Evolutionary conservation across 2,329 filamentous ascomycete genomes (phyloP).

Genomic region (Talaromyces albobiverticillius): DNA sequence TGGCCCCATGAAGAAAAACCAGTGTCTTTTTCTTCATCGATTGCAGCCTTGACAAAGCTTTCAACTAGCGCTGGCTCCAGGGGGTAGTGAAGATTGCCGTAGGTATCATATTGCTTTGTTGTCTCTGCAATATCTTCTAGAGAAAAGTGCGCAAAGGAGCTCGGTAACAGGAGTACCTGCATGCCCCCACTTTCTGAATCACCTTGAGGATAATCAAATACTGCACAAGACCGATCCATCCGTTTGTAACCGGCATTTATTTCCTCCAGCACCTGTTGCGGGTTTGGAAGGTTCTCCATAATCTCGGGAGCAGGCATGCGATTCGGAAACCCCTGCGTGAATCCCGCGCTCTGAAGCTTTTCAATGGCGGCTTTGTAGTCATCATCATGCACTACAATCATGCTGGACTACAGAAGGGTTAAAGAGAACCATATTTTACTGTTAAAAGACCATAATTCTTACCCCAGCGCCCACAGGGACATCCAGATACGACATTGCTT

Average conservation of each 20-base stretch:
- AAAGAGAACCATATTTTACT: slow-evolving; percentile 15
- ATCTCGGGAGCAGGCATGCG: slow-evolving; percentile 10
- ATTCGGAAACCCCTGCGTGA: slow-evolving; percentile 19
- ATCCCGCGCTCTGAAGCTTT: slow-evolving; percentile 21
- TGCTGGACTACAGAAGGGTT: slow-evolving; percentile 9
- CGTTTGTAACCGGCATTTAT: slow-evolving; percentile 23
- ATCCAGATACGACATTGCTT: slow-evolving; percentile 21
- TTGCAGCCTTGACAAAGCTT: slow-evolving; percentile 23
- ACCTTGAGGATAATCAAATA: slow-evolving; percentile 22
- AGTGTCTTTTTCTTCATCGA: slow-evolving; percentile 23
- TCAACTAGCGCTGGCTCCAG: slow-evolving; percentile 18
- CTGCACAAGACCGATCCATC: slow-evolving; percentile 19
- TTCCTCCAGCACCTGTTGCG: slow-evolving; percentile 14
- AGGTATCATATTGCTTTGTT: slow-evolving; percentile 4
- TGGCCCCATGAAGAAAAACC: slow-evolving; percentile 22
- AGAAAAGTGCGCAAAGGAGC: slow-evolving; percentile 16
- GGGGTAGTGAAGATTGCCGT: slow-evolving; percentile 19
- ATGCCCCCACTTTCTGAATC: no score
- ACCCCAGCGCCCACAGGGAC: slow-evolving; percentile 19
- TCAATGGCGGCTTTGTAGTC: slow-evolving; percentile 20
- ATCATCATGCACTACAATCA: slow-evolving; percentile 23
- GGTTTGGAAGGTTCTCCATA: background rate
- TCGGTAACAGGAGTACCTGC: slow-evolving; percentile 18
- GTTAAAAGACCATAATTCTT: slow-evolving; percentile 13
- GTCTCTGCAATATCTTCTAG: background rate